Evolutionary conservation across 2,329 filamentous ascomycete species (phyloP).

Genomic region (Xylaria arbuscula): DNA sequence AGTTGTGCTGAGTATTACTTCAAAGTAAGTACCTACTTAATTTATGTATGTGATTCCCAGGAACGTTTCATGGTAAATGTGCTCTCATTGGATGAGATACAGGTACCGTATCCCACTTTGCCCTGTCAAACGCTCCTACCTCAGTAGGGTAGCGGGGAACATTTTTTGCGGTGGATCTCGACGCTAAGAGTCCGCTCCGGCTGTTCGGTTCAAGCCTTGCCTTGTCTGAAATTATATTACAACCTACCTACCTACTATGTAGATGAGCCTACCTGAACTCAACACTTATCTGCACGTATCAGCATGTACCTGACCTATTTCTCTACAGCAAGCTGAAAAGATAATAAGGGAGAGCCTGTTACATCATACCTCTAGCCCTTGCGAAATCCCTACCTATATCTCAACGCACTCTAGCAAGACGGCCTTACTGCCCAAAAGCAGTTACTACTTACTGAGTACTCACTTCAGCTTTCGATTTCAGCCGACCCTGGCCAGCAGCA

Average conservation of each 20-base stretch:
- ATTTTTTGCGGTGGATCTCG: not conserved
- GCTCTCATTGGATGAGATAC: conserved; percentile 16
- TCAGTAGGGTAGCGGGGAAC: conserved; percentile 3
- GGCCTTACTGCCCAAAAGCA: not conserved
- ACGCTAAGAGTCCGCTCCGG: conserved; percentile 20
- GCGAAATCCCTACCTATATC: not conserved
- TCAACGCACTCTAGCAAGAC: not conserved
- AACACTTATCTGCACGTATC: too few relatives aligned
- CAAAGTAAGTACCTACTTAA: not conserved
- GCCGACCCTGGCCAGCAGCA: conserved; percentile 15
- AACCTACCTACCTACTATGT: not conserved
- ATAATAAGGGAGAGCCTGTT: conserved; percentile 27
- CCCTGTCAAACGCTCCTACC: not conserved
- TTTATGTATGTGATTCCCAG: not conserved
- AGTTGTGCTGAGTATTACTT: too few relatives aligned
- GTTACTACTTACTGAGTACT: not conserved
- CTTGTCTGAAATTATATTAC: conserved; percentile 18
- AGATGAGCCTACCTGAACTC: not conserved
- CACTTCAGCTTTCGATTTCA: not conserved
- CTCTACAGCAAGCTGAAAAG: not conserved
- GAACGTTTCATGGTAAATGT: not conserved
- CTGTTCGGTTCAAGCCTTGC: conserved; percentile 18
- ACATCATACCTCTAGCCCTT: conserved; percentile 29
- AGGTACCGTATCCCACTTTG: not conserved
- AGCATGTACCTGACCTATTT: not conserved